Evolutionary conservation across 2,329 filamentous ascomycete genomes (phyloP), one percentile per base, ranked within the genome.

Genomic region (Colletotrichum kahawae): DNA sequence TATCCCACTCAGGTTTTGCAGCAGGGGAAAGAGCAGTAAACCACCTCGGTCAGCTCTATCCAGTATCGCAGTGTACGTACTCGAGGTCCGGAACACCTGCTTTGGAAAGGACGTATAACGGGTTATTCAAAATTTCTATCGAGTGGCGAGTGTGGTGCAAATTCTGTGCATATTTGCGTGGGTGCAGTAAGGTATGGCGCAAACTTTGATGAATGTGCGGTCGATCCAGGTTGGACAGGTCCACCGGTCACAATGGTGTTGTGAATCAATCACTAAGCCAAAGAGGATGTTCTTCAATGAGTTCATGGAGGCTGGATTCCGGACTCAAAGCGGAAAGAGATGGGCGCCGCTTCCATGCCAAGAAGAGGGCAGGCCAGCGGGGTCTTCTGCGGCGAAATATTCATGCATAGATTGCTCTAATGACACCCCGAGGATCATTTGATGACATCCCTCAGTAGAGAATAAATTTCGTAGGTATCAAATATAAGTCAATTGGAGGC

Each of bases 301-400:
- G n/a, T 21, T 2, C 3, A 18, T n/a, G 43, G 43, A 48, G 5
- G 43, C 5, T 48, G 43, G 1, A 1, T 9, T 48, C 43, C 43
- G 43, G 1, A 12, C 43, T 48, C 9, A 48, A 85, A 87, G 67
- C 87, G 51, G 51, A 56, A 56, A 56, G 51, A 56, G 51, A 56
- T 56, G 0, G 1, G 51, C 24, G 24, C 24, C 21, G 24, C 24
- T 18, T 56, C 24, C 4, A 9, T 29, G 51, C 21, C 51, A 29
- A 24, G 21, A 56, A 56, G 51, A 18, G 43, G 51, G 21, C 21
- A 56, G 51, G 24, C 9, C 24, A 24, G 51, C 51, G 21, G 51
- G 51, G 24, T 29, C 3, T 10, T 3, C 13, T 29, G 24, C 51
- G 51, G 51, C 51, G 51, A 18, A 56, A 56, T 21, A 48, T 12